Evolutionary conservation across 1,139 yeast species (phyloP), one percentile per base, ranked within the genome.

Genomic region (Geotrichum cucujoidarum): DNA sequence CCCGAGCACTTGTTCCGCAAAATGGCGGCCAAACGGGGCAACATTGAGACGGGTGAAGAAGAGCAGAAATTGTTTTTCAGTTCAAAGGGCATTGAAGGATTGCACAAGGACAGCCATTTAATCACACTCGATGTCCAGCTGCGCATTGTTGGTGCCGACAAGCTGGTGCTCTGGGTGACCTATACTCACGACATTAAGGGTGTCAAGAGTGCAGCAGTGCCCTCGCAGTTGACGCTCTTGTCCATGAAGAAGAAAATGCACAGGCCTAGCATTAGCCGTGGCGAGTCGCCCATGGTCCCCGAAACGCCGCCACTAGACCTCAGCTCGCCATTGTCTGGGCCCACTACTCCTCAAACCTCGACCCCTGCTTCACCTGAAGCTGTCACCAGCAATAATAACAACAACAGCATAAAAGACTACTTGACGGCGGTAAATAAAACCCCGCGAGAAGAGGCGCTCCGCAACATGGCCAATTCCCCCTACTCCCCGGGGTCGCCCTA

Each of bases 1-100:
- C 95, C 96, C 0, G 97, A 89, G 63, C 96, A 89, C 66, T 83
- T 85, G 62, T 88, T 89, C 66, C 74, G 97, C 55, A 81, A 81
- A 53, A 65, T 75, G 35, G 67, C 70, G 20, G 70, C 69, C 31
- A 59, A 56, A 47, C 45, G 36, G 8, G 25, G 24, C 2, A 43
- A 30, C 21, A 36, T 27, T 3, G 43, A 39, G 7, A 21, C 33
- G 5, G 49, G 37, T 16, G 39, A 42, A 14, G 56, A 52, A 6
- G 44, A 43, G 18, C 52, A 47, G 21, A 43, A 55, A 3, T 44
- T 49, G 24, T 52, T 58, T 22, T 48, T 58, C 40, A 44, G 53
- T 5, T 57, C 63, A 2, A 52, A 55, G 4, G 95, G 95, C 35
- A 72, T 87, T 14, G 71, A 72, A 50, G 95, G 83, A 21, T 60